Percentiles rank a stretch among this genome's conserved stretches.
phyloP scores from a whole-genome alignment of 306 rosid genomes.

The Vigna mungo region DNA sequence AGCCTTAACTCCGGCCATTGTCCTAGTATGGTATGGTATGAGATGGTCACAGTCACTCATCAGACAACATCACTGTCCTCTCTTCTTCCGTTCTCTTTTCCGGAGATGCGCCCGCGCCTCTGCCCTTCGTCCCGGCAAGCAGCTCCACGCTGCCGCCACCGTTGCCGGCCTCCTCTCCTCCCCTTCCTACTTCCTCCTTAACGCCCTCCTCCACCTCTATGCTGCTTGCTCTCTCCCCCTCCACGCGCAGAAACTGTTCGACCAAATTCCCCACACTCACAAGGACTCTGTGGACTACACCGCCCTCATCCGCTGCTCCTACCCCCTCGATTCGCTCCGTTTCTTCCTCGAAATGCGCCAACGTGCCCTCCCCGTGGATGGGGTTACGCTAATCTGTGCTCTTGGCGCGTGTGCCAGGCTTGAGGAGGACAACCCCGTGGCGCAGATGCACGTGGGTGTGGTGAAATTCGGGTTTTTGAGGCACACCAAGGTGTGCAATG shows the following conservation, averaged over 20 bases:
- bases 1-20: background rate
- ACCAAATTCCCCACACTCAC: conserved; percentile 66
- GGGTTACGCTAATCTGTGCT: conserved; percentile 56
- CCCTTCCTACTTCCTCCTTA: conserved; percentile 64
- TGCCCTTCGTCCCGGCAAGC: conserved; percentile 61
- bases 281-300: conserved; percentile 79
- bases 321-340: conserved; percentile 52
- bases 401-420: conserved; percentile 57
- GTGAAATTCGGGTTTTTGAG: conserved; percentile 57
- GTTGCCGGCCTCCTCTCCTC: conserved; percentile 55
- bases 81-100: conserved; percentile 59
- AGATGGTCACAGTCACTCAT: conserved; percentile 19
- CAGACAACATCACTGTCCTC: background rate
- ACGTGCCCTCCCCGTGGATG: conserved; percentile 51
- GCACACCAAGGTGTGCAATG: conserved; percentile 60
- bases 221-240: conserved; percentile 32
- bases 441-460: conserved; percentile 55
- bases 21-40: conserved; percentile 3
- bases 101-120: conserved; percentile 62
- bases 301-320: conserved; percentile 57
- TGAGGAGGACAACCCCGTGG: conserved; percentile 50
- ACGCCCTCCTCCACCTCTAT: conserved; percentile 66
- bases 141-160: conserved; percentile 65
- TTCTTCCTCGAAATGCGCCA: conserved; percentile 60
- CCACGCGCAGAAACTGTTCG: conserved; percentile 59